phyloP scores from a whole-genome alignment of 1,139 yeast species.

The Pichia sp. region DNA sequence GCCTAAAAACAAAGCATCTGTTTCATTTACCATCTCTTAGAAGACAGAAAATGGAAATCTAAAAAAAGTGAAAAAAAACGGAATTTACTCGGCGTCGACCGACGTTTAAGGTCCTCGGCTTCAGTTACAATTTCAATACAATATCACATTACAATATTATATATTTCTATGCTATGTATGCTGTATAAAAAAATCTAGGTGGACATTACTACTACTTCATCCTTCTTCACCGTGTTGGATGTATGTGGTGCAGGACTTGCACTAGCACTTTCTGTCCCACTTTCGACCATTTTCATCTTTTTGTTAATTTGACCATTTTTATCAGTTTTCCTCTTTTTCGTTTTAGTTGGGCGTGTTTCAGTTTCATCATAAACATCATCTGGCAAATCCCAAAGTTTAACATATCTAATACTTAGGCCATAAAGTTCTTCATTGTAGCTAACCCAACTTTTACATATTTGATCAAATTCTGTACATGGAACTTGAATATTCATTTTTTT shows the following conservation, averaged over 20 bases:
- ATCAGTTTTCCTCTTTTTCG: constrained; percentile 39
- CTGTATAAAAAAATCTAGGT: neutral
- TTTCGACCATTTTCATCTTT: constrained; percentile 21
- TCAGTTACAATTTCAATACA: no score
- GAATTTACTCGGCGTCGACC: neutral
- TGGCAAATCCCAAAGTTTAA: constrained; percentile 76
- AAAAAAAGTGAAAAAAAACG: neutral
- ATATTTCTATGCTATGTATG: neutral
- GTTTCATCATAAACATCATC: constrained; percentile 77
- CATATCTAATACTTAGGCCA: constrained; percentile 64
- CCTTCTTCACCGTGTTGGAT: neutral
- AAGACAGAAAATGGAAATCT: neutral
- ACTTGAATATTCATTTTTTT: constrained; percentile 79
- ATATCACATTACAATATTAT: neutral
- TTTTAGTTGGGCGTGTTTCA: constrained; percentile 57
- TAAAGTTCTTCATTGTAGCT: constrained; percentile 57
- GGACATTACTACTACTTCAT: neutral
- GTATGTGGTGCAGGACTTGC: constrained; percentile 4
- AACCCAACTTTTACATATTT: constrained; percentile 68
- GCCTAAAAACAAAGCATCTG: neutral
- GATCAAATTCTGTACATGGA: constrained; percentile 87
- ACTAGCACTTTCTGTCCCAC: constrained; percentile 6
- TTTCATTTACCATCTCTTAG: neutral
- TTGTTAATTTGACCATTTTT: constrained; percentile 23
- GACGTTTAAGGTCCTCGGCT: neutral